These are phyloP conservation scores for Vitis hybrid DNA, from an alignment of 177 flowering plant species.

Conservation along the genomic window DNA sequence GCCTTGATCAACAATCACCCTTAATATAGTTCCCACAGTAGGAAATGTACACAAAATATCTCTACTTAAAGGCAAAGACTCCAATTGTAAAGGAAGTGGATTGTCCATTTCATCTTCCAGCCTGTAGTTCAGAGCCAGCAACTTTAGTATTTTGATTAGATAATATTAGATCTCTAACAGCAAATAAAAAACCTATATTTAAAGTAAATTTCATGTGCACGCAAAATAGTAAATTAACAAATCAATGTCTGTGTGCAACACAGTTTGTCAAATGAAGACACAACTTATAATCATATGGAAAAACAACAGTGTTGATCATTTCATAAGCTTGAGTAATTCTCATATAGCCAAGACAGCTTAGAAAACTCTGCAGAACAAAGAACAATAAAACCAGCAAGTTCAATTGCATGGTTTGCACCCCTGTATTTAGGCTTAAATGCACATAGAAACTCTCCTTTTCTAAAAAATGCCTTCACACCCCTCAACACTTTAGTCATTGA, in stretches of 20 bases:
- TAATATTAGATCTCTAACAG: neutral
- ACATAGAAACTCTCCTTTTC: too few relatives aligned
- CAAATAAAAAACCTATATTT: neutral
- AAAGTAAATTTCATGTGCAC: neutral
- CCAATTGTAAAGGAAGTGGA: constrained; percentile 33
- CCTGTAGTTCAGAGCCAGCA: constrained; percentile 17
- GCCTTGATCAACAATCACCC: constrained; percentile 22
- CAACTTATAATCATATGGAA: neutral
- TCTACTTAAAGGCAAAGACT: constrained; percentile 26
- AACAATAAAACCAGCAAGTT: too few relatives aligned
- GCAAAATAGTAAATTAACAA: neutral
- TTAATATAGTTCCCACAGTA: constrained; percentile 39
- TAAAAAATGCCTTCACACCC: too few relatives aligned
- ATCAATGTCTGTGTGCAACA: too few relatives aligned
- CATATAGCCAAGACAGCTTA: too few relatives aligned
- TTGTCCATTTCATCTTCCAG: constrained; percentile 30
- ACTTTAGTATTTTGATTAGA: neutral
- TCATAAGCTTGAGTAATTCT: too few relatives aligned
- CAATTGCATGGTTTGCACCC: too few relatives aligned
- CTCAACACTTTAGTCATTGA: too few relatives aligned
- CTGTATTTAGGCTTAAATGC: too few relatives aligned
- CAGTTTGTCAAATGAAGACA: neutral
- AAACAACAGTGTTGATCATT: too few relatives aligned
- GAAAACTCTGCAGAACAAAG: too few relatives aligned
- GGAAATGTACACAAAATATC: constrained; percentile 34